These are phyloP conservation scores for Aeschynomene evenia DNA, from an alignment of 306 rosid species.

Conservation along the genomic window DNA sequence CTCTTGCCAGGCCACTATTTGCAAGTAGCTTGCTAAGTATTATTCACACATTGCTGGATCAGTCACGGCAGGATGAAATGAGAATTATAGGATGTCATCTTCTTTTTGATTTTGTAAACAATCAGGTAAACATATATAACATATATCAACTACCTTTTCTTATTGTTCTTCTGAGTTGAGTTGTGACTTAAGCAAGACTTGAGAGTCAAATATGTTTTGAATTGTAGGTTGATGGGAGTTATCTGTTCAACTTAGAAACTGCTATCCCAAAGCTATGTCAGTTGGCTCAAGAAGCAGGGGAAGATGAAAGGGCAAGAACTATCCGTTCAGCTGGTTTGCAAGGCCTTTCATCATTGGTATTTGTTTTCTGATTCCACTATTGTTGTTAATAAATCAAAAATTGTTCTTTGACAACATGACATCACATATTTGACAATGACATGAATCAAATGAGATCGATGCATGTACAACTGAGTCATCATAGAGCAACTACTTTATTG, in stretches of 20 bases:
- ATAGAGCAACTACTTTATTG: too few relatives aligned
- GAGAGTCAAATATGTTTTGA: conserved; percentile 19
- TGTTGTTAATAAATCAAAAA: not conserved
- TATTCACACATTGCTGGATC: conserved; percentile 87
- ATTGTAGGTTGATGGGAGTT: conserved; percentile 73
- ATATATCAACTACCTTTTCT: conserved; percentile 4
- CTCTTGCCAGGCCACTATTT: conserved; percentile 75
- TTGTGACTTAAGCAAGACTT: conserved; percentile 2
- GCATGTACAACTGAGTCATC: not conserved
- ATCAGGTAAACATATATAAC: conserved; percentile 59
- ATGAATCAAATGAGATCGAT: not conserved
- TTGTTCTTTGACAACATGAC: not conserved
- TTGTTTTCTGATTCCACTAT: conserved; percentile 27
- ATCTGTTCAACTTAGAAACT: conserved; percentile 79
- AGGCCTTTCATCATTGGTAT: conserved; percentile 92
- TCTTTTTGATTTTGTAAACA: conserved; percentile 85
- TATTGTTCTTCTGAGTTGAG: not conserved
- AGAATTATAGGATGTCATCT: conserved; percentile 81
- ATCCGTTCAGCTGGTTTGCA: conserved; percentile 72
- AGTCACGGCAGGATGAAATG: conserved; percentile 84
- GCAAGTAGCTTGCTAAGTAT: conserved; percentile 85
- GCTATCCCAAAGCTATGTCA: conserved; percentile 82
- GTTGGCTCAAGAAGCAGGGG: conserved; percentile 79
- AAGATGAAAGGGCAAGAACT: conserved; percentile 54
- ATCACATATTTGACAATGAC: conserved; percentile 14